Conservation (phyloP, 257 asterid genomes). For the Ocimum tenuiflorum region DNA sequence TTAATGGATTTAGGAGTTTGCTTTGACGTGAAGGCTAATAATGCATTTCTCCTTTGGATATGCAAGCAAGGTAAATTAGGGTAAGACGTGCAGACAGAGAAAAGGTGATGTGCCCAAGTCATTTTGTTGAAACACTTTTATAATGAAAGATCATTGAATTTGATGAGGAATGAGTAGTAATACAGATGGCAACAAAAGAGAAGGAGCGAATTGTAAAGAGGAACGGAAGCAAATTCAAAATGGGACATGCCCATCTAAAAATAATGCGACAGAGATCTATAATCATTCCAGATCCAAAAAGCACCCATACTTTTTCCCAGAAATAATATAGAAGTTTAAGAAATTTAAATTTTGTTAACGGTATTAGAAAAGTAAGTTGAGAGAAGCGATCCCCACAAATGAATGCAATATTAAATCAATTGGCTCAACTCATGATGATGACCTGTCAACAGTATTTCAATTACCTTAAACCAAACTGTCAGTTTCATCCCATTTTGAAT, state of each 20-base stretch:
- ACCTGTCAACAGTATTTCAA: constrained; percentile 12
- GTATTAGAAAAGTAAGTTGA: constrained; percentile 6
- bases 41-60: constrained; percentile 15
- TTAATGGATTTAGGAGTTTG: constrained; percentile 1
- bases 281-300: neutral
- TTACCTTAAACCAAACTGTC: constrained; percentile 8
- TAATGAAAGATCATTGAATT: neutral
- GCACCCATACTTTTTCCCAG: neutral
- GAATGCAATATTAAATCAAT: neutral
- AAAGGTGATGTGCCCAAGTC: neutral
- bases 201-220: neutral
- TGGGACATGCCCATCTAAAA: neutral
- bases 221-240: neutral
- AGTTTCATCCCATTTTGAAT: constrained; percentile 14
- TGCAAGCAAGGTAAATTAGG: constrained; percentile 7
- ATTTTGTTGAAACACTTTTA: neutral
- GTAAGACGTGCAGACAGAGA: neutral
- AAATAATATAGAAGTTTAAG: neutral
- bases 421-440: constrained; percentile 12
- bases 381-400: neutral
- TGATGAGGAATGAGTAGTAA: neutral
- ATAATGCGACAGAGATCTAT: neutral
- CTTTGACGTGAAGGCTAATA: constrained; percentile 36
- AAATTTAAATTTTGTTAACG: neutral
- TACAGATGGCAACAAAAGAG: neutral